Evolutionary conservation across 176 grass and related monocot species (phyloP).

Genomic region (Cocos nucifera): DNA sequence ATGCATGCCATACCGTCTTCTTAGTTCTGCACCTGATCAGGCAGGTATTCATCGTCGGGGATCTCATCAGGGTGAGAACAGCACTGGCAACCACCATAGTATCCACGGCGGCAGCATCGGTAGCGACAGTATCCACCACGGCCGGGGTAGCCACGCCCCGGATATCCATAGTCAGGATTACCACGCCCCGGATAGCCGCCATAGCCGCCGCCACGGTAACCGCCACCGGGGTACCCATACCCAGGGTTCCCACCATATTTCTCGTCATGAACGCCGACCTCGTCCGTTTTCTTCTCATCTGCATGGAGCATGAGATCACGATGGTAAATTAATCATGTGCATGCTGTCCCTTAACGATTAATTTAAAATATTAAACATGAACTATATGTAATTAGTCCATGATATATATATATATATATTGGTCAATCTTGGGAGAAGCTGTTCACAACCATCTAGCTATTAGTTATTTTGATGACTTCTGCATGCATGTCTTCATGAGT

Average conservation of each 20-base stretch:
- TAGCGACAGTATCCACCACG: conserved; percentile 9
- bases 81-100: conserved; percentile 32
- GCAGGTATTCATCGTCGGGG: conserved; percentile 23
- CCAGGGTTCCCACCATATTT: too few relatives aligned
- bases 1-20: neutral
- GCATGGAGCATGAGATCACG: neutral
- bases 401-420: too few relatives aligned
- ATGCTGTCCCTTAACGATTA: conserved; percentile 4
- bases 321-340: too few relatives aligned
- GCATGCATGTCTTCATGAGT: too few relatives aligned
- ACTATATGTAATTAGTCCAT: too few relatives aligned
- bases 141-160: neutral
- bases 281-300: conserved; percentile 9
- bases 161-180: neutral
- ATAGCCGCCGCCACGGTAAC: neutral
- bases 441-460: too few relatives aligned
- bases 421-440: too few relatives aligned
- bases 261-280: conserved; percentile 21
- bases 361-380: neutral
- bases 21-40: conserved; percentile 28
- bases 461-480: too few relatives aligned
- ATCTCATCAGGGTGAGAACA: conserved; percentile 22
- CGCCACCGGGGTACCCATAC: neutral
- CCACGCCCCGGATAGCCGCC: neutral
- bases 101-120: conserved; percentile 33